A percentile compares a stretch with the other conserved stretches of the same genome.
Evolutionary conservation across 1,284 basidiomycete genomes (phyloP).

Genomic region (Limonomyces culmigenus): DNA sequence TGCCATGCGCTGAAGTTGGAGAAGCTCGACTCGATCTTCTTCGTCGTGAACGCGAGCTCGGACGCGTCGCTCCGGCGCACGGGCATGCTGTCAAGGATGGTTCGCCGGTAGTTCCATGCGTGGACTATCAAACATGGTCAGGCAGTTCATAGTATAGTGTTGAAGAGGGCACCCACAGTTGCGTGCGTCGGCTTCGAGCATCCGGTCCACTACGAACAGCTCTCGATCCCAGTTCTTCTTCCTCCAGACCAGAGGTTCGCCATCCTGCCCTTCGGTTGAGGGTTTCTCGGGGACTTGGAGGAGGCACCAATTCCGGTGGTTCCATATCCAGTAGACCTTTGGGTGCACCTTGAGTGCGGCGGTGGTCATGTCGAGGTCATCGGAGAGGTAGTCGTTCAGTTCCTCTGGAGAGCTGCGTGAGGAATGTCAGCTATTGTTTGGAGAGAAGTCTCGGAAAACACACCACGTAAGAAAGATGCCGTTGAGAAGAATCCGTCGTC

Average conservation of each 20-base stretch:
- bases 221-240: constrained; percentile 70
- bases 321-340: constrained; percentile 96
- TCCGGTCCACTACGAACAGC: constrained; percentile 72
- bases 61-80: constrained; percentile 28
- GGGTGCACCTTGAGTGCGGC: constrained; percentile 67
- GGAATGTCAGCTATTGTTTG: neutral
- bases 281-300: constrained; percentile 67
- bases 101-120: constrained; percentile 85
- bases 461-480: constrained; percentile 59
- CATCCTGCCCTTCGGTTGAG: constrained; percentile 16
- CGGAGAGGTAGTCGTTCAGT: constrained; percentile 43
- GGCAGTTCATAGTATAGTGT: neutral
- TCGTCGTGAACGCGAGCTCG: constrained; percentile 72
- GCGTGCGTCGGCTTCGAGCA: constrained; percentile 75
- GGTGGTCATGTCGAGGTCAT: constrained; percentile 73
- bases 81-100: constrained; percentile 60
- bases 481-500: constrained; percentile 59
- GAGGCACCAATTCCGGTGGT: constrained; percentile 87
- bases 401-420: constrained; percentile 41
- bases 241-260: constrained; percentile 49
- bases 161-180: constrained; percentile 51
- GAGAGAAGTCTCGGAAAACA: constrained; percentile 5
- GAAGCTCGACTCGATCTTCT: constrained; percentile 89
- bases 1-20: constrained; percentile 99
- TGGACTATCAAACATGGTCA: constrained; percentile 38